phyloP scores from a whole-genome alignment of 495 filamentous ascomycete species.

The Daldinia vernicosa region DNA sequence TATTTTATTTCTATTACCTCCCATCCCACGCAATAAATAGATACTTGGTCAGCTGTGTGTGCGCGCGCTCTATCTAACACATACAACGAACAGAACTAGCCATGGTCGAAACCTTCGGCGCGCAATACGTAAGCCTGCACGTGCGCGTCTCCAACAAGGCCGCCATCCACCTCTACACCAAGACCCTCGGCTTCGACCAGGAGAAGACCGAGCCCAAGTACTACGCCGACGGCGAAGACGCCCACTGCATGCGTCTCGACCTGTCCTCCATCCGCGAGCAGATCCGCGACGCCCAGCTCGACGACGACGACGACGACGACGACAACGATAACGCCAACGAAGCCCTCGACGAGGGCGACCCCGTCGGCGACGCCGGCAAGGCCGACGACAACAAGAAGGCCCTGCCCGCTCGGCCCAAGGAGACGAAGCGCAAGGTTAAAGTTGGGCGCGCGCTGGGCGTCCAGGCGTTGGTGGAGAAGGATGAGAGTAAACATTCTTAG shows the following conservation, averaged over 20 bases:
- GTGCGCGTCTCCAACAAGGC: slow-evolving; percentile 93
- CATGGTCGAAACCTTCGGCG: slow-evolving; percentile 93
- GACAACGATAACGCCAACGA: slow-evolving; percentile 18
- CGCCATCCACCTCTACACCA: slow-evolving; percentile 88
- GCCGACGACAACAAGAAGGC: slow-evolving; percentile 46
- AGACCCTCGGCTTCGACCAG: slow-evolving; percentile 89
- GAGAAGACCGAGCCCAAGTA: slow-evolving; percentile 93
- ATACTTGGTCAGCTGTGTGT: too few species aligned
- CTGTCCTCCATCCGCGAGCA: slow-evolving; percentile 68
- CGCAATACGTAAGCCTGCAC: slow-evolving; percentile 92
- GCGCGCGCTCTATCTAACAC: too few species aligned
- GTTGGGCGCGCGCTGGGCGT: slow-evolving; percentile 83
- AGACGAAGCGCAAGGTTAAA: slow-evolving; percentile 68
- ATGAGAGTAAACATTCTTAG: slow-evolving; percentile 64
- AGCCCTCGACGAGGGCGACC: slow-evolving; percentile 52
- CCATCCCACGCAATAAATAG: too few species aligned
- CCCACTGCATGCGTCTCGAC: slow-evolving; percentile 91
- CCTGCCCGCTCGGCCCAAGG: slow-evolving; percentile 50
- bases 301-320: slow-evolving; percentile 49
- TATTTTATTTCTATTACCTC: too few species aligned
- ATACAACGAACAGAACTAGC: slow-evolving; percentile 90
- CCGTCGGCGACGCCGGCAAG: slow-evolving; percentile 56
- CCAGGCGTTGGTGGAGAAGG: slow-evolving; percentile 84
- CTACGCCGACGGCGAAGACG: slow-evolving; percentile 98
- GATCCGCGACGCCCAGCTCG: slow-evolving; percentile 51